A percentile compares a stretch with the other conserved stretches of the same genome.
Conservation (phyloP, 2,329 filamentous ascomycete species). For the Talaromyces pinophilus region DNA sequence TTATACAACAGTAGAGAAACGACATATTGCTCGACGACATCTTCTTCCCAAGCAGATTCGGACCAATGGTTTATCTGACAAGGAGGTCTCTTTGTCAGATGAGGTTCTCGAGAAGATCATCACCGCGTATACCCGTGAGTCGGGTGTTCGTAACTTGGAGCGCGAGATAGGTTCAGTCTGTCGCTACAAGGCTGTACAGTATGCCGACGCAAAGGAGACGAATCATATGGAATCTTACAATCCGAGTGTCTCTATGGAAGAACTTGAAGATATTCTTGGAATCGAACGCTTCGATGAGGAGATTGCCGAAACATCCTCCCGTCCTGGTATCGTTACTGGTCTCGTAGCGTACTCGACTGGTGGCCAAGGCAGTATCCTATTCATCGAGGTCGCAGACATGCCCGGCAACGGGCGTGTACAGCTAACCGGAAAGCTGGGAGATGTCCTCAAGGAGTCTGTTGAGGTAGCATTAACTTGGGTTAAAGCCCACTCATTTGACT, state of each 20-base stretch:
- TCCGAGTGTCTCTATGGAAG: slow-evolving; percentile 70
- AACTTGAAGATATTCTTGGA: slow-evolving; percentile 87
- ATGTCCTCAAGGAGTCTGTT: slow-evolving; percentile 95
- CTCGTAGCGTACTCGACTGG: slow-evolving; percentile 92
- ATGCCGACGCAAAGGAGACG: slow-evolving; percentile 81
- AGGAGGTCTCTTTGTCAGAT: slow-evolving; percentile 74
- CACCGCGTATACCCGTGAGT: slow-evolving; percentile 92
- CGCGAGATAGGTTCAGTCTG: slow-evolving; percentile 94
- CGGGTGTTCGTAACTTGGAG: slow-evolving; percentile 92
- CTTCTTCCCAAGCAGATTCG: slow-evolving; percentile 95
- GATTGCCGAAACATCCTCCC: slow-evolving; percentile 78
- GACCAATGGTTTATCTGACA: slow-evolving; percentile 77
- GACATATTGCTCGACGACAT: slow-evolving; percentile 88
- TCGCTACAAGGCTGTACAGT: slow-evolving; percentile 92
- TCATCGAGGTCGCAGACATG: slow-evolving; percentile 98
- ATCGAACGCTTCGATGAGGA: slow-evolving; percentile 95
- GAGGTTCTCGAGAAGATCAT: slow-evolving; percentile 94
- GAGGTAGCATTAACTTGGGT: slow-evolving; percentile 97
- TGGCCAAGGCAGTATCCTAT: slow-evolving; percentile 91
- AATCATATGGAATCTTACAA: slow-evolving; percentile 69
- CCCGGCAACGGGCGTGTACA: slow-evolving; percentile 89
- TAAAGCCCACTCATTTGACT: slow-evolving; percentile 88
- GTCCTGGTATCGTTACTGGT: slow-evolving; percentile 91
- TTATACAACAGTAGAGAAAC: slow-evolving; percentile 96
- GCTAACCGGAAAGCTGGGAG: slow-evolving; percentile 92